Base-by-base conservation (phyloP, 345 rosid genomes). In the Reutealis trisperma region DNA sequence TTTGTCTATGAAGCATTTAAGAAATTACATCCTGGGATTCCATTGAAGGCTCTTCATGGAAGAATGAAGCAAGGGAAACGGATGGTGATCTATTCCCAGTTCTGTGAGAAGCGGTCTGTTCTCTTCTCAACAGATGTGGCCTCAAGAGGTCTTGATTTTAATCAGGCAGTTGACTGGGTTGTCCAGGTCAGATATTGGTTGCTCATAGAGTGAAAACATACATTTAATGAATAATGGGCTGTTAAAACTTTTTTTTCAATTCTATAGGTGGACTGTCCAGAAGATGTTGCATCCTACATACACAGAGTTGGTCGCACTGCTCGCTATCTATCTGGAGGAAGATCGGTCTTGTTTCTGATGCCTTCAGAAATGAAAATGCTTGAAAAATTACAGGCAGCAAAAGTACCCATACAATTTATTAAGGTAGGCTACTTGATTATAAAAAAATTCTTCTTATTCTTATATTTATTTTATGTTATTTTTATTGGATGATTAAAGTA, bases 281-380 rank as follows among this genome's bases (percentile, higher is more conserved):
- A 96, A 55, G 94, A 96, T 81, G 96, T 91, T 77, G 87, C 90
- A 71, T 88, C 97, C 69, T 96, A 96, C 90, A 92, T 93, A 75
- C 97, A 96, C 80, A 92, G 99, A 82, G 99, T 91, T 82, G 99
- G 99, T 63, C 97, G 98, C 37, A 96, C 99, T 24, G 99, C 99
- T 73, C 94, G 99, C 47, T 90, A 89, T 84, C 79, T 72, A 58
- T 83, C 93, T 42, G 84, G 85, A 44, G 99, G 99, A 78, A 90
- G 87, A 76, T 93, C 98, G 0, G 87, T 92, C 71, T 83, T 96
- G 77, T 96, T 96, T 87, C 79, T 96, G 80, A 82, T 79, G 76
- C 98, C 99, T 74, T 92, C 99, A 7, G 99, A 96, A 82, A 87
- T 85, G 87, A 88, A 92, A 88, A 96, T 96, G 98, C 84, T 93